Evolutionary conservation across 2,329 filamentous ascomycete genomes (phyloP).

Genomic region (Neoascochyta sp.): DNA sequence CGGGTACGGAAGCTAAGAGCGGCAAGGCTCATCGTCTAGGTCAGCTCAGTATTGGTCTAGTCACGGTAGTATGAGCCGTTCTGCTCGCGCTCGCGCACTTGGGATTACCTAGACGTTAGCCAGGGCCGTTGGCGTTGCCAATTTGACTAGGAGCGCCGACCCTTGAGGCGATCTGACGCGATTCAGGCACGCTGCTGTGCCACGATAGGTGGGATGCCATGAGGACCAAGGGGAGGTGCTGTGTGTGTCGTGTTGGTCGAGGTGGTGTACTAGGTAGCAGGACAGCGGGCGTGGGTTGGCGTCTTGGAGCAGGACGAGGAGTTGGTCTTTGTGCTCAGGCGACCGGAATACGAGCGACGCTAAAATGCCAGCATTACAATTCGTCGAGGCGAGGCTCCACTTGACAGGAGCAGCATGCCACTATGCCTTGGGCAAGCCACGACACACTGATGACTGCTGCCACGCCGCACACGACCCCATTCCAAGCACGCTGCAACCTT

Average conservation of each 20-base stretch:
- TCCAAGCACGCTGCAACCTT: no score
- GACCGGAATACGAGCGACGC: slow-evolving; percentile 9
- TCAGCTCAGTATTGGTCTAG: slow-evolving; percentile 8
- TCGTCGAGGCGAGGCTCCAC: slow-evolving; percentile 4
- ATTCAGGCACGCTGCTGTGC: slow-evolving; percentile 6
- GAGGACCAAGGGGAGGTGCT: no score
- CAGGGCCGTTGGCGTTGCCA: no score
- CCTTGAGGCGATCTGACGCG: slow-evolving; percentile 9
- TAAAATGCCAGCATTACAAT: slow-evolving; percentile 7
- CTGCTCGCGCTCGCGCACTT: slow-evolving; percentile 7
- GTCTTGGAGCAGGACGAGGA: slow-evolving; percentile 8
- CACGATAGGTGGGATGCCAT: no score
- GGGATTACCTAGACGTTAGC: no score
- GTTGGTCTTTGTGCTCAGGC: slow-evolving; percentile 6
- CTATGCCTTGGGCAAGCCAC: no score
- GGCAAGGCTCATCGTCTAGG: slow-evolving; percentile 9
- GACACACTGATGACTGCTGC: no score
- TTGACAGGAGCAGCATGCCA: no score
- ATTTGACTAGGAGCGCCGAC: no score
- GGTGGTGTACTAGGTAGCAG: no score
- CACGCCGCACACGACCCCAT: no score
- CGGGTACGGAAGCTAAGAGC: slow-evolving; percentile 6
- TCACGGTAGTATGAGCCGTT: slow-evolving; percentile 7
- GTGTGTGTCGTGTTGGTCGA: no score
- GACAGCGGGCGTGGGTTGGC: neutral